A percentile compares a stretch with the other conserved stretches of the same genome.
These are phyloP conservation scores for Leucosporidium creatinivorum DNA, from an alignment of 768 basidiomycete genomes.

Conservation along the genomic window DNA sequence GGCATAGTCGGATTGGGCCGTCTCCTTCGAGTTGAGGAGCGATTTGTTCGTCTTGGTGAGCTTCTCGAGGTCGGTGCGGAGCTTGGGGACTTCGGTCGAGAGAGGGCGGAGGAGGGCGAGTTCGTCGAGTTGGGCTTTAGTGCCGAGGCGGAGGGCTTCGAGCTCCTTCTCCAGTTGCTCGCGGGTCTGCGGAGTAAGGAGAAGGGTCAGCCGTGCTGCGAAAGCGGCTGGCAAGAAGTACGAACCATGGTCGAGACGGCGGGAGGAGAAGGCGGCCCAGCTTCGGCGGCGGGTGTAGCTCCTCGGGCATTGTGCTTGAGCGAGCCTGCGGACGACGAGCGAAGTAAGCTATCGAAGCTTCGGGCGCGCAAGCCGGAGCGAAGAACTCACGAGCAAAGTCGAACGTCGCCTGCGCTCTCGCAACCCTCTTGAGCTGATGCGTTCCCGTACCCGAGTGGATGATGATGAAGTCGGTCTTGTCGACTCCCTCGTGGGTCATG, in stretches of 20 bases:
- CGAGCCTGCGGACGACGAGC: constrained; percentile 7
- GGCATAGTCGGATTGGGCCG: constrained; percentile 19
- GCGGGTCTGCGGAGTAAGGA: constrained; percentile 4
- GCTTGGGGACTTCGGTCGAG: constrained; percentile 15
- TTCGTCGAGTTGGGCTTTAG: constrained; percentile 5
- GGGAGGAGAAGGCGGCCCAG: neutral
- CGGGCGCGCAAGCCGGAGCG: neutral
- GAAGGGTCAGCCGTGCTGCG: neutral
- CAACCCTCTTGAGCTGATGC: constrained; percentile 17
- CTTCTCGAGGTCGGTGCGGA: constrained; percentile 5
- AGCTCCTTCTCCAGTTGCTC: constrained; percentile 28
- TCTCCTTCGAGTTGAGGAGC: constrained; percentile 22
- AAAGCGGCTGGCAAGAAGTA: neutral
- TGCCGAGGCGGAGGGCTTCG: neutral
- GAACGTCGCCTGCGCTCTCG: neutral
- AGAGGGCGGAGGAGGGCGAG: constrained; percentile 8
- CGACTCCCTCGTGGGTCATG: constrained; percentile 14
- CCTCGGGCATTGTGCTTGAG: constrained; percentile 1
- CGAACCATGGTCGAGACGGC: constrained; percentile 12
- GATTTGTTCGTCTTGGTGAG: constrained; percentile 17
- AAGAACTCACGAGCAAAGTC: constrained; percentile 20
- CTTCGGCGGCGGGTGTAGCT: neutral
- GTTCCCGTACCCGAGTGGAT: constrained; percentile 12
- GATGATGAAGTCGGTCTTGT: constrained; percentile 31
- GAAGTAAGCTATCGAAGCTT: too few species aligned